These are phyloP conservation scores for Euphorbia celastroides DNA, from an alignment of 441 rosid genomes.

Conservation along the genomic window DNA sequence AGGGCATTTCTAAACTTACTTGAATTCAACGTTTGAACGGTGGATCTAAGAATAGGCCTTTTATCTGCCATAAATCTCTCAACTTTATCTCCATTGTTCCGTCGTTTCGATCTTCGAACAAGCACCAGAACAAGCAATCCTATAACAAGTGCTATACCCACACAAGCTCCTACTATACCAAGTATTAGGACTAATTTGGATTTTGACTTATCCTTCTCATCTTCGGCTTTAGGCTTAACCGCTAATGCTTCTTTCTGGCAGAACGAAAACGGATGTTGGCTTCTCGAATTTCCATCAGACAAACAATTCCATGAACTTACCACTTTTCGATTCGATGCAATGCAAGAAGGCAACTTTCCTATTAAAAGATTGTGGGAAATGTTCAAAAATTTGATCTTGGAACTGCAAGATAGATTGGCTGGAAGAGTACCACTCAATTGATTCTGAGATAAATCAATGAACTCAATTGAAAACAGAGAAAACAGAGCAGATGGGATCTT, in stretches of 20 bases:
- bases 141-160: constrained; percentile 34
- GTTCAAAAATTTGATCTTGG: constrained; percentile 47
- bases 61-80: constrained; percentile 41
- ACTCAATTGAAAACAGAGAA: constrained; percentile 51
- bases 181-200: constrained; percentile 46
- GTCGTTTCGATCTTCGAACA: constrained; percentile 37
- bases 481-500: constrained; percentile 56
- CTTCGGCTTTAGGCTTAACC: constrained; percentile 42
- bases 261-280: constrained; percentile 64
- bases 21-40: constrained; percentile 46
- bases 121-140: constrained; percentile 38
- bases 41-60: constrained; percentile 45
- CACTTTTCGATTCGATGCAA: constrained; percentile 45
- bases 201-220: constrained; percentile 26
- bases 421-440: constrained; percentile 54
- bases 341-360: constrained; percentile 64
- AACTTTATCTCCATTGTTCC: constrained; percentile 27
- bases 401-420: constrained; percentile 38
- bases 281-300: constrained; percentile 37
- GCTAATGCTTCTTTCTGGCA: constrained; percentile 80
- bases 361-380: constrained; percentile 64
- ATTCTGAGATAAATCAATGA: constrained; percentile 50
- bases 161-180: constrained; percentile 52
- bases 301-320: constrained; percentile 76
- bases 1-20: constrained; percentile 40